Percentiles rank a stretch among this genome's conserved stretches.
Evolutionary conservation across 2,329 filamentous ascomycete species (phyloP).

Genomic region (Exophiala dermatitidis): DNA sequence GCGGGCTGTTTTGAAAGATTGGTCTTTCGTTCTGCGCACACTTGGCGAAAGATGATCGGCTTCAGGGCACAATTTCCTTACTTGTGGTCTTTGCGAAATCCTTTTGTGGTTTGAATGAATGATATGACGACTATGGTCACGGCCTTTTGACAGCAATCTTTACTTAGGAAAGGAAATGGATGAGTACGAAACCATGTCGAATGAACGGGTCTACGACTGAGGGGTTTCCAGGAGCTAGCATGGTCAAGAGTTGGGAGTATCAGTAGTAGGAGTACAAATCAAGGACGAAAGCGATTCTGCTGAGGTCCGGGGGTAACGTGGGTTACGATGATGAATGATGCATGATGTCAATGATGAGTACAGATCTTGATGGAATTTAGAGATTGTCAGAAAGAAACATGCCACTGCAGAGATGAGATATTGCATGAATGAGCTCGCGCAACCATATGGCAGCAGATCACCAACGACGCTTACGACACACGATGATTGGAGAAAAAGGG

Average conservation of each 20-base stretch:
- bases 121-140: background rate
- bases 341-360: background rate
- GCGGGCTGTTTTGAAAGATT: constrained; percentile 2
- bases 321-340: background rate
- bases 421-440: background rate
- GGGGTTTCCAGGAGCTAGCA: background rate
- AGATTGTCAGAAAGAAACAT: background rate
- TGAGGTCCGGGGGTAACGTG: background rate
- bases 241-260: background rate
- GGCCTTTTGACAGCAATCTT: background rate
- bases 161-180: background rate
- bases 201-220: background rate
- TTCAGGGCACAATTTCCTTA: constrained; percentile 23
- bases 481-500: no score
- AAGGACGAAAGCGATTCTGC: background rate
- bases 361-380: background rate
- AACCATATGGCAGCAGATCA: background rate
- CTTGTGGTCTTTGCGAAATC: constrained; percentile 2
- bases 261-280: background rate
- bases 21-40: background rate
- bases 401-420: background rate
- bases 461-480: background rate
- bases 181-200: background rate
- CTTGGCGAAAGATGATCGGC: constrained; percentile 15
- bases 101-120: constrained; percentile 3